Conservation (phyloP, 169 alveolate genomes). For the Eimeria brunetti region DNA sequence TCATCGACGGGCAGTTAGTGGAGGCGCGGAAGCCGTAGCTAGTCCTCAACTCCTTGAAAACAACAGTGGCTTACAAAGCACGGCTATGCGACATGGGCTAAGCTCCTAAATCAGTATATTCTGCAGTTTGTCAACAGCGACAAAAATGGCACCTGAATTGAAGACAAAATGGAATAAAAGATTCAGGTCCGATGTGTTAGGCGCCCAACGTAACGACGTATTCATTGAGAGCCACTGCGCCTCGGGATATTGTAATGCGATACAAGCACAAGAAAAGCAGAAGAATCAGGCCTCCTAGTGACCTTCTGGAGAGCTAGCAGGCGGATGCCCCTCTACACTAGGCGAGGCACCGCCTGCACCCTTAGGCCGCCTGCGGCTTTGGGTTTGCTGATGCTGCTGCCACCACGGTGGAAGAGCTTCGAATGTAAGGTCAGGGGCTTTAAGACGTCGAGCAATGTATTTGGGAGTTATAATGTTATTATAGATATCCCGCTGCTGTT, state of each 20-base stretch:
- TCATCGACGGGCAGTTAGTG: background rate
- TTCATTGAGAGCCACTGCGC: constrained; percentile 9
- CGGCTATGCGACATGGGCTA: background rate
- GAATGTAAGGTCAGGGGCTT: constrained; percentile 61
- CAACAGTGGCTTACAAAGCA: background rate
- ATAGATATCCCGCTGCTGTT: constrained; percentile 75
- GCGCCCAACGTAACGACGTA: background rate
- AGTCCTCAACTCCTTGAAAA: background rate
- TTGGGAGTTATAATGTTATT: constrained; percentile 61
- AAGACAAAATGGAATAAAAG: background rate
- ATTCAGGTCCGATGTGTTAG: constrained; percentile 35
- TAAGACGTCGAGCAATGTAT: constrained; percentile 71
- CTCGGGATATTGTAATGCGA: constrained; percentile 33
- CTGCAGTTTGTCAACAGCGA: background rate
- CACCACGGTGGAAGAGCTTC: constrained; percentile 77
- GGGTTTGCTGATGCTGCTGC: constrained; percentile 58
- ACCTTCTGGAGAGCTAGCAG: constrained; percentile 17
- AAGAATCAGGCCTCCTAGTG: background rate
- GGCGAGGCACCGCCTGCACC: constrained; percentile 52
- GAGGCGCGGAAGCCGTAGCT: background rate
- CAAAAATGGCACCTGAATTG: background rate
- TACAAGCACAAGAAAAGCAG: constrained; percentile 3
- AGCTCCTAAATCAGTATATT: background rate
- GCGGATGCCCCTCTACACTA: constrained; percentile 19
- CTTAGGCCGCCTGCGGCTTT: constrained; percentile 62